Evolutionary conservation across 2,329 filamentous ascomycete species (phyloP), one percentile per base, ranked within the genome.

Genomic region (Paraphaeosphaeria sporulosa): DNA sequence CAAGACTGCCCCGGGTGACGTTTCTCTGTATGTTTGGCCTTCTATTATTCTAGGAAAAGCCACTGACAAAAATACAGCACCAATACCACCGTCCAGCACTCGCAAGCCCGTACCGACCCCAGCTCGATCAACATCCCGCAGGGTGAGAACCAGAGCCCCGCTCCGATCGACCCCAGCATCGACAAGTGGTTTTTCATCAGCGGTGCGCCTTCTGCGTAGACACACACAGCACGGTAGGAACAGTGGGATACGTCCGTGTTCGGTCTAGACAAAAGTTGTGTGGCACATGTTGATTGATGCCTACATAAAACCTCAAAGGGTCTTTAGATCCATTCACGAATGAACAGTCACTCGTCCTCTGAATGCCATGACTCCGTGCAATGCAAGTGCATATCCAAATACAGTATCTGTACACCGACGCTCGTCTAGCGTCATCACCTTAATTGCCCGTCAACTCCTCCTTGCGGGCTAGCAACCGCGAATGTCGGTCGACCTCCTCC

Each of bases 171-270:
- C 79, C 87, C 89, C 79, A 96, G 90, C 82, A 97, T 98, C 78
- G 95, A 99, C 89, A 99, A 99, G 89, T 99, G 95, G 95, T 99
- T 99, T 91, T 99, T 98, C 89, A 99, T 99, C 83, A 97, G 93
- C 80, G 95, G 95, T 82, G 95, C 95, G 78, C 92, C 93, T 72
- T 81, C 81, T 66, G 77, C 75, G 65, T 83, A 82, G 71, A 64
- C n/a, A 32, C 15, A 63, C 6, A 17, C 19, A 27, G 34, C n/a
- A 30, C 27, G 30, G 42, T 21, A 25, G 15, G 25, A 42, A 25
- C 38, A 12, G 40, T 25, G 40, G 27, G 4, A 46, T 30, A 13
- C 27, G 30, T 36, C 30, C 40, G 27, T 55, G 42, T 27, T 23
- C 38, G 10, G 40, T 30, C 30, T 44, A 55, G 52, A 44, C 42